These are phyloP conservation scores for Glarea lozoyensis DNA, from an alignment of 495 filamentous ascomycete species.

Conservation along the genomic window DNA sequence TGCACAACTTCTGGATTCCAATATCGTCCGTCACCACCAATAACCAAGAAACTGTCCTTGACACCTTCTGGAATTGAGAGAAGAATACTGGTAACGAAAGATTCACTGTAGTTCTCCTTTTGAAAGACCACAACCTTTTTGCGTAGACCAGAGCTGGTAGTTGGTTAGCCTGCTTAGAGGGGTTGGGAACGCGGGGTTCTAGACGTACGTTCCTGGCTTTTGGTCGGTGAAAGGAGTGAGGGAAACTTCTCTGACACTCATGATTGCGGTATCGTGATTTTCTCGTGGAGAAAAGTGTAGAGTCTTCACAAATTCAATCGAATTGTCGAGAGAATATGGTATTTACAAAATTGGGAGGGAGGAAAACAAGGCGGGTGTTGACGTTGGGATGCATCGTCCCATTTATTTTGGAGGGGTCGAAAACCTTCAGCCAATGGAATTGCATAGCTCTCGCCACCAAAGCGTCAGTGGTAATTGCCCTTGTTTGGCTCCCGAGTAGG, in stretches of 20 bases:
- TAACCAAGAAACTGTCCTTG: constrained; percentile 82
- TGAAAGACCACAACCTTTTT: constrained; percentile 99
- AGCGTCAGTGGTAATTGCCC: too few species aligned
- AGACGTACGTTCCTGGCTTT: constrained; percentile 96
- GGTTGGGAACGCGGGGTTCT: constrained; percentile 21
- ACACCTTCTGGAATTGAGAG: constrained; percentile 93
- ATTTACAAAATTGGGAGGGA: too few species aligned
- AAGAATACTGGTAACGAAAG: constrained; percentile 87
- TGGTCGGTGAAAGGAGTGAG: constrained; percentile 83
- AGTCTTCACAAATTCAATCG: too few species aligned
- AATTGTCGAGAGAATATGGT: too few species aligned
- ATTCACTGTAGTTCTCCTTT: constrained; percentile 87
- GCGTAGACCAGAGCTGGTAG: constrained; percentile 78
- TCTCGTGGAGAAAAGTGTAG: too few species aligned
- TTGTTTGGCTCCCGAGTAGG: too few species aligned
- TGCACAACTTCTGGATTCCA: constrained; percentile 96
- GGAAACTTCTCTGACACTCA: constrained; percentile 61
- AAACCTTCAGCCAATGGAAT: too few species aligned
- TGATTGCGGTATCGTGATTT: too few species aligned
- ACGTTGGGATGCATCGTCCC: too few species aligned
- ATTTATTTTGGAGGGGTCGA: too few species aligned
- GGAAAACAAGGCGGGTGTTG: too few species aligned
- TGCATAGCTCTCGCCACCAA: too few species aligned
- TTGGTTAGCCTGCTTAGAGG: constrained; percentile 24
- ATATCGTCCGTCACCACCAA: constrained; percentile 94